Base-by-base conservation (phyloP, 192 early-diverging fungal species). In the Backusella sp. region DNA sequence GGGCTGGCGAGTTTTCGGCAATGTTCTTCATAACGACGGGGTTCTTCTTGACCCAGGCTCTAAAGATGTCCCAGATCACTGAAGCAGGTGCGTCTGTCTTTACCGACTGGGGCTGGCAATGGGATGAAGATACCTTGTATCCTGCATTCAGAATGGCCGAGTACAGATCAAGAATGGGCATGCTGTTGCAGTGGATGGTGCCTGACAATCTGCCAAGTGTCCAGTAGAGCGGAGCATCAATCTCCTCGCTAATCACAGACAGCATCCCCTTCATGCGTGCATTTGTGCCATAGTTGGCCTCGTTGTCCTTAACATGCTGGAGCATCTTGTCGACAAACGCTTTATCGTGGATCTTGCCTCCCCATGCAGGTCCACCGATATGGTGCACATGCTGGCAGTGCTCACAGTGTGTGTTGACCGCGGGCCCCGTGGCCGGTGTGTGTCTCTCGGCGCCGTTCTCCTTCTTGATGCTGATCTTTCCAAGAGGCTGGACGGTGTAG, bases 221-320 rank as follows among this genome's bases (percentile, higher is more conserved):
- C 84, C 96, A 97, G 78, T 94, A 96, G 73, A 98, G 88, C 26
- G 97, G 96, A 14, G 81, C 71, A 39, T 95, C 91, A 12, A 90
- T 73, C 74, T 90, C 88, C 84, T 98, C 96, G 3, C 86, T 85
- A 42, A 94, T 92, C 0, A 99, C 94, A 35, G 92, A 90, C 62
- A 99, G 85, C 97, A 99, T 99, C 46, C 98, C 98, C 79, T 91
- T 73, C 93, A 99, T 99, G 70, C 98, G 87, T 26, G 88, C 75
- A 56, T 89, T 83, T 0, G 98, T 99, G 59, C 91, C 91, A 83
- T 94, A 99, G 26, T 87, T 84, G 1, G 79, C 77, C 17, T 75
- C 70, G 26, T 77, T 86, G 3, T 78, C 83, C 72, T 90, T 88
- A 52, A 98, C 90, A 71, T 92, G 85, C 56, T 91, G 80, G 41